phyloP scores from a whole-genome alignment of 495 filamentous ascomycete genomes.

The Aspergillus nanangensis region DNA sequence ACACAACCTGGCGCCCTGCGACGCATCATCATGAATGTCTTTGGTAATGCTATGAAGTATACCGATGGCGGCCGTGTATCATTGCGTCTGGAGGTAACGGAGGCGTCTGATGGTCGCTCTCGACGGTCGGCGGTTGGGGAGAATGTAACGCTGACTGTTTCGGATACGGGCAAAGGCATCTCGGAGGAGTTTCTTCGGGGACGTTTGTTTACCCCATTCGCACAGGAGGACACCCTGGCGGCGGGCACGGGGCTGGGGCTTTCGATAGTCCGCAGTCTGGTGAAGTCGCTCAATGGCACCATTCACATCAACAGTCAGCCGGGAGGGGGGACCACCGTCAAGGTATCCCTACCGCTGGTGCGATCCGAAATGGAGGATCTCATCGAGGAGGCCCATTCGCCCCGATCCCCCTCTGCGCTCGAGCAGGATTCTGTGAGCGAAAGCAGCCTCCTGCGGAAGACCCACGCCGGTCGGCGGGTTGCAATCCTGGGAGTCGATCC shows the following conservation, averaged over 20 bases:
- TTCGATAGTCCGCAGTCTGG: slow-evolving; percentile 52
- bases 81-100: slow-evolving; percentile 49
- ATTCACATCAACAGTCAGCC: slow-evolving; percentile 48
- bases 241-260: slow-evolving; percentile 51
- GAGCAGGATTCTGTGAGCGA: slow-evolving; percentile 22
- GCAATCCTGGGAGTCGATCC: slow-evolving; percentile 31
- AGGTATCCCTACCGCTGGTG: slow-evolving; percentile 41
- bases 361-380: slow-evolving; percentile 22
- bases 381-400: slow-evolving; percentile 18
- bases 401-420: slow-evolving; percentile 8
- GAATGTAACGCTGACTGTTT: slow-evolving; percentile 47
- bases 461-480: slow-evolving; percentile 18
- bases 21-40: slow-evolving; percentile 75
- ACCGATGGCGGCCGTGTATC: slow-evolving; percentile 63
- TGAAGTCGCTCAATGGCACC: slow-evolving; percentile 47
- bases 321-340: slow-evolving; percentile 48
- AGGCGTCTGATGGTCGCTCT: slow-evolving; percentile 28
- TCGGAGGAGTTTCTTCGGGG: slow-evolving; percentile 66
- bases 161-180: slow-evolving; percentile 72
- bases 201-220: slow-evolving; percentile 67
- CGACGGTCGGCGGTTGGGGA: slow-evolving; percentile 32
- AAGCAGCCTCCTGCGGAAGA: slow-evolving; percentile 24
- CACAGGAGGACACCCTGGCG: slow-evolving; percentile 63
- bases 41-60: slow-evolving; percentile 82
- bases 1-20: slow-evolving; percentile 69